These are phyloP conservation scores for Asterophora parasitica DNA, from an alignment of 768 basidiomycete genomes.

Conservation along the genomic window DNA sequence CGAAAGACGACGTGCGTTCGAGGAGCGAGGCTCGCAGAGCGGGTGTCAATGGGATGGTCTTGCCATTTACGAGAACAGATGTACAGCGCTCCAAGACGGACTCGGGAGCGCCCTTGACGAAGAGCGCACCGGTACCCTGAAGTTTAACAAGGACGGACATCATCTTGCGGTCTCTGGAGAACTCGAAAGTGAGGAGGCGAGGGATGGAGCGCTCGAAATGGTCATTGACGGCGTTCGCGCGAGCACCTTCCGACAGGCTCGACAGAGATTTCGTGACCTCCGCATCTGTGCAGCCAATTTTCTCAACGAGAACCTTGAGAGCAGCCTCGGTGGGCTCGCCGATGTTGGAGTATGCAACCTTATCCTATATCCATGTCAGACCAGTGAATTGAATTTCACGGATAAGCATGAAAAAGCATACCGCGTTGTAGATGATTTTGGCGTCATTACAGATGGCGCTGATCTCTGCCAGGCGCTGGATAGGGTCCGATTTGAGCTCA, in stretches of 20 bases:
- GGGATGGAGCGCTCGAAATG: constrained; percentile 70
- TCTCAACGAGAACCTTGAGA: constrained; percentile 91
- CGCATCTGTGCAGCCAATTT: constrained; percentile 72
- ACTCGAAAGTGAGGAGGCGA: constrained; percentile 92
- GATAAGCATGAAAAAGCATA: constrained; percentile 29
- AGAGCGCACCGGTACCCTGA: constrained; percentile 67
- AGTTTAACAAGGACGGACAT: constrained; percentile 92
- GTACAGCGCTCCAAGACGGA: constrained; percentile 88
- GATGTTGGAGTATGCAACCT: constrained; percentile 70
- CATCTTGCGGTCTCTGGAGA: constrained; percentile 97
- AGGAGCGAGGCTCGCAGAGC: constrained; percentile 57
- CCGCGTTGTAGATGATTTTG: constrained; percentile 78
- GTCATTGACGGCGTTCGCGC: constrained; percentile 83
- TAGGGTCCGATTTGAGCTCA: constrained; percentile 61
- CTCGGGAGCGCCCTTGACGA: constrained; percentile 96
- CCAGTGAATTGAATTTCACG: background rate
- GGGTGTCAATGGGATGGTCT: constrained; percentile 58
- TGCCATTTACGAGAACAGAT: constrained; percentile 61
- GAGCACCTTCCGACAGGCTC: constrained; percentile 49
- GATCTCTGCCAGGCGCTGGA: constrained; percentile 87
- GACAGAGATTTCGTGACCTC: constrained; percentile 54
- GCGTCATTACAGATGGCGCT: constrained; percentile 93
- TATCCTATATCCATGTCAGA: constrained; percentile 52
- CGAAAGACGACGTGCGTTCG: constrained; percentile 67
- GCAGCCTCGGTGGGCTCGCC: constrained; percentile 99